Conservation (phyloP, 805 yeast species). For the Nakazawaea holstii region DNA sequence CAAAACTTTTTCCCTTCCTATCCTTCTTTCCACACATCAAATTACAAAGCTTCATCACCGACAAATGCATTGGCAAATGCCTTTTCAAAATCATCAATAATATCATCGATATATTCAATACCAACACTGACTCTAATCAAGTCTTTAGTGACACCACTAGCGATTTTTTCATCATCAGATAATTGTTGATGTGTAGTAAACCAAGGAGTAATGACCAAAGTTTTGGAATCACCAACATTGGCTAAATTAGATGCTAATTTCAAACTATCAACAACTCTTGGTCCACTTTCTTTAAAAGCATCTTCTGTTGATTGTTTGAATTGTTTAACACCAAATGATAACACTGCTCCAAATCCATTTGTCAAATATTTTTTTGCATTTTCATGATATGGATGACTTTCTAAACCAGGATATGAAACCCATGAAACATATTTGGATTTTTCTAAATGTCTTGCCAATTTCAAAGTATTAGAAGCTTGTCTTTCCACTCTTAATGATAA, state of each 20-base stretch:
- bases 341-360: constrained; percentile 80
- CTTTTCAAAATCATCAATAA: constrained; percentile 84
- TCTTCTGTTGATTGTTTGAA: constrained; percentile 38
- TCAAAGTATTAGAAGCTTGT: constrained; percentile 78
- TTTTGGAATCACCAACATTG: constrained; percentile 94
- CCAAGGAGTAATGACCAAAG: constrained; percentile 93
- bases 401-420: constrained; percentile 92
- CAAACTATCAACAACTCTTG: constrained; percentile 76
- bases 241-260: constrained; percentile 90
- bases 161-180: constrained; percentile 68
- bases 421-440: constrained; percentile 63
- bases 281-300: constrained; percentile 73
- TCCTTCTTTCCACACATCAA: no score
- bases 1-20: no score
- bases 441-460: constrained; percentile 74
- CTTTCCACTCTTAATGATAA: constrained; percentile 91
- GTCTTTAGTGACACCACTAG: constrained; percentile 86
- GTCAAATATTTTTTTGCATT: constrained; percentile 77
- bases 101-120: constrained; percentile 86
- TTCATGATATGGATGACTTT: constrained; percentile 71
- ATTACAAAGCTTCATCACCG: not conserved
- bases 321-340: constrained; percentile 84
- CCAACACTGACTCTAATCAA: constrained; percentile 88
- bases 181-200: constrained; percentile 95
- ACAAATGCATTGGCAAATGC: constrained; percentile 63